Evolutionary conservation across 2,329 filamentous ascomycete species (phyloP).

Genomic region (Beauveria pseudobassiana): DNA sequence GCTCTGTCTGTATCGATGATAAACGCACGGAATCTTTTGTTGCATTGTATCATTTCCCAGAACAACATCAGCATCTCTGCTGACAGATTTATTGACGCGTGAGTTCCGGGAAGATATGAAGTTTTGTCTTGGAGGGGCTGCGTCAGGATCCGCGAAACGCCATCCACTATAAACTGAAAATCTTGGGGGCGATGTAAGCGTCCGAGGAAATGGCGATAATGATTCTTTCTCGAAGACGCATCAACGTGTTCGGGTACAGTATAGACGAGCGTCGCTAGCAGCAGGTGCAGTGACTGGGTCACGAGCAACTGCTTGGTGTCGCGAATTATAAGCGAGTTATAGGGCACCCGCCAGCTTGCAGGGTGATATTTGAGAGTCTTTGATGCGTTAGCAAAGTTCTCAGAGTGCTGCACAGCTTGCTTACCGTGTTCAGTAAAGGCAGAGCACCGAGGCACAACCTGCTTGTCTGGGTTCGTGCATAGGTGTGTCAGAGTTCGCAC

Average conservation of each 20-base stretch:
- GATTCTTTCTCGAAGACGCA: conserved; percentile 69
- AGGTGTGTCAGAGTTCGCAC: conserved; percentile 83
- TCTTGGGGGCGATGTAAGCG: conserved; percentile 88
- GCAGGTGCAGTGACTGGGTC: conserved; percentile 82
- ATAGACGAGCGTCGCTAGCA: conserved; percentile 80
- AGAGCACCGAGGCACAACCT: conserved; percentile 79
- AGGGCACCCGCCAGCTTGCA: conserved; percentile 86
- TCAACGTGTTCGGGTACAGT: conserved; percentile 72
- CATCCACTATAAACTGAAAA: conserved; percentile 94
- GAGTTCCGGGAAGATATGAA: conserved; percentile 81
- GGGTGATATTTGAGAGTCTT: conserved; percentile 94
- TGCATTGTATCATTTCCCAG: conserved; percentile 96
- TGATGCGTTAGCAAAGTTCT: background rate
- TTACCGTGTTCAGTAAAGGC: conserved; percentile 87
- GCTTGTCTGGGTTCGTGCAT: conserved; percentile 81
- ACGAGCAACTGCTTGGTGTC: conserved; percentile 86
- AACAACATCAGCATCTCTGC: conserved; percentile 96
- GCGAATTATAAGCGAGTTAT: conserved; percentile 86
- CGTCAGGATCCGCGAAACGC: conserved; percentile 85
- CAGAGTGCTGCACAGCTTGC: background rate
- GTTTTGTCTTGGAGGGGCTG: conserved; percentile 84
- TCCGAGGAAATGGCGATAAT: conserved; percentile 86
- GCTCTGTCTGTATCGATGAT: conserved; percentile 92
- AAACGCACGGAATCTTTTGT: conserved; percentile 92
- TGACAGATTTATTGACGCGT: conserved; percentile 74